These are phyloP conservation scores for Zelopaecilomyces penicillatus DNA, from an alignment of 2,329 filamentous ascomycete species.

Conservation along the genomic window DNA sequence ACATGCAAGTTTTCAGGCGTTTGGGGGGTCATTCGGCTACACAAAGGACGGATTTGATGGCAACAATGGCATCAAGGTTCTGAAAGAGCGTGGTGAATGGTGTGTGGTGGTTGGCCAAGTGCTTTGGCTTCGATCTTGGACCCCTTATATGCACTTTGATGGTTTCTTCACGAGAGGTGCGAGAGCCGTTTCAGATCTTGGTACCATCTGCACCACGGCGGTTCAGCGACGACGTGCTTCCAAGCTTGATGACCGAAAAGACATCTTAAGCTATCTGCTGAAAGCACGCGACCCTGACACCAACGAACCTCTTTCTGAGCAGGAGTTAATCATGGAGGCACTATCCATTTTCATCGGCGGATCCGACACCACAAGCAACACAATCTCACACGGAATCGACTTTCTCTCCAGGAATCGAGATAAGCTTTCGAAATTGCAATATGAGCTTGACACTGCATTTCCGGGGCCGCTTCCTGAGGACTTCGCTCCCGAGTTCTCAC, in stretches of 20 bases:
- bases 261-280: background rate
- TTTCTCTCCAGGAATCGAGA: background rate
- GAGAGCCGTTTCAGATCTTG: background rate
- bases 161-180: conserved; percentile 1
- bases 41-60: conserved; percentile 1
- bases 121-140: conserved; percentile 2
- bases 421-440: background rate
- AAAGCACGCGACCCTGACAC: background rate
- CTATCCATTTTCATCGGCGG: background rate
- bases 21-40: conserved; percentile 3
- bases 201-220: background rate
- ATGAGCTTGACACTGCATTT: background rate
- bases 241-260: background rate
- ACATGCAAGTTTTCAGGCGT: background rate
- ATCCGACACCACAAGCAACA: background rate
- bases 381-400: conserved; percentile 1
- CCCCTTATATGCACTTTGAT: conserved; percentile 1
- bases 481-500: background rate
- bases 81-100: conserved; percentile 3
- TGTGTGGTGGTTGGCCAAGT: conserved; percentile 2
- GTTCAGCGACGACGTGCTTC: background rate
- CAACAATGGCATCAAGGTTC: conserved; percentile 1
- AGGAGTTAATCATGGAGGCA: background rate
- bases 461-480: background rate
- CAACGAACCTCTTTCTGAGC: background rate